Base-by-base conservation (phyloP, 805 yeast species). In the Yarrowia sp. region DNA sequence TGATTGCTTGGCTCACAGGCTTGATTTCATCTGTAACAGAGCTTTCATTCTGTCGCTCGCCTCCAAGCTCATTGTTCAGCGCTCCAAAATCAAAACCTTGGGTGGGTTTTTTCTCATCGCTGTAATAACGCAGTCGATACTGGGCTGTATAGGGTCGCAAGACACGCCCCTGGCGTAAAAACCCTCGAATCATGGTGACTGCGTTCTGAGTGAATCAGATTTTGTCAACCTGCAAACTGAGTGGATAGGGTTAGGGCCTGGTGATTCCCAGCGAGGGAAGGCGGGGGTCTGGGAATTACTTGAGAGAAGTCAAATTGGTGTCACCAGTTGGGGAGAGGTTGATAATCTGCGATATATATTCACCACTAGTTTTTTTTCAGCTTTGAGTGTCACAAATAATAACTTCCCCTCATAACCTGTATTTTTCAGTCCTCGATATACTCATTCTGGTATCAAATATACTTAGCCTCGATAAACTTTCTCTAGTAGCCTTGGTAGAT, bases 121-220 rank as follows among this genome's bases (percentile, higher is more conserved):
- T 58, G 41, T 19, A 58, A 5, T n/a, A n/a, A 3, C 51, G 40
- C 28, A 58, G 33, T 22, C 38, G 30, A 14, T 22, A 21, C 12
- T 32, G 41, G 17, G 16, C 52, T 4, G 36, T 21, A 12, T 19
- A 22, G 6, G 63, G 40, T 30, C 49, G 36, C 32, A 30, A 3
- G 8, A 58, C 33, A 6, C 49, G 51, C 10, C 40, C 49, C 10
- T 58, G 63, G 16, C 51, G 49, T 30, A 43, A n/a, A 22, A 58
- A 43, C 4, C 19, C 38, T 58, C 63, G 51, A 33, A 43, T 58
- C 63, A 58, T 58, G 28, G 58, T 35, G 58, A 14, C 22, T 19
- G 62, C 16, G 16, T 17, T 19, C 22, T 17, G 28, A 8, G 26
- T 14, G 21, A 24, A 30, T 33, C 38, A 28, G 28, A 22, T 56